Evolutionary conservation across 371 early-diverging fungal genomes (phyloP).

Genomic region (Synchytrium microbalum): DNA sequence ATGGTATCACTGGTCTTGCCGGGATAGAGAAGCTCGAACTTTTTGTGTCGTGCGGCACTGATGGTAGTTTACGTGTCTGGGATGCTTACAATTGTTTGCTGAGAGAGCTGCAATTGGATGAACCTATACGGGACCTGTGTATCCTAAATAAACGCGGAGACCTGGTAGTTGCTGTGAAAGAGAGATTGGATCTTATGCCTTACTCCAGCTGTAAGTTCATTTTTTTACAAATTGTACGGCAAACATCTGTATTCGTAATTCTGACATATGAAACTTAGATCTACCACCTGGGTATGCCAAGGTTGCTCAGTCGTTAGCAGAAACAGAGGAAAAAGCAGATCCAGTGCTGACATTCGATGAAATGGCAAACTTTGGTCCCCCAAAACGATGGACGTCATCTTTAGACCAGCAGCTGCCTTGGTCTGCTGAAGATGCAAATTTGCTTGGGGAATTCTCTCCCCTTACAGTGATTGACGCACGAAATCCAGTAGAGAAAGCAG

Average conservation of each 20-base stretch:
- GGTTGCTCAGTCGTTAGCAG: slow-evolving; percentile 11
- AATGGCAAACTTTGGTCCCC: slow-evolving; percentile 2
- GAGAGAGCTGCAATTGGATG: slow-evolving; percentile 40
- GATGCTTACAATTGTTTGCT: slow-evolving; percentile 34
- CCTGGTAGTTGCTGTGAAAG: slow-evolving; percentile 32
- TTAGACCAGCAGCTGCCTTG: not conserved
- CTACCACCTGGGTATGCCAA: slow-evolving; percentile 31
- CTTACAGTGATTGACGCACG: slow-evolving; percentile 1
- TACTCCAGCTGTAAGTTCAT: slow-evolving; percentile 14
- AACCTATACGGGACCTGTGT: slow-evolving; percentile 28
- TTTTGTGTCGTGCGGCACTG: slow-evolving; percentile 29
- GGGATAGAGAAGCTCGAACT: slow-evolving; percentile 20
- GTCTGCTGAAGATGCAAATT: not conserved
- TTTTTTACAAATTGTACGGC: too few species aligned
- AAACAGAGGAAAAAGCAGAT: slow-evolving; percentile 16
- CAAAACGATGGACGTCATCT: not conserved
- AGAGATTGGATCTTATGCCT: slow-evolving; percentile 37
- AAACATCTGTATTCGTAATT: too few species aligned
- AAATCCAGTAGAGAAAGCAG: not conserved
- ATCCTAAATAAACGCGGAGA: slow-evolving; percentile 30
- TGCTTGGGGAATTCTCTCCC: not conserved
- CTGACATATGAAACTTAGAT: slow-evolving; percentile 14
- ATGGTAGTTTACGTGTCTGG: slow-evolving; percentile 38
- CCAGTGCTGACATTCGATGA: slow-evolving; percentile 30
- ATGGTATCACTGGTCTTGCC: slow-evolving; percentile 27